Percentiles rank a stretch among this genome's conserved stretches.
These are phyloP conservation scores for Takashimella tepidaria DNA, from an alignment of 1,284 basidiomycete species.

Conservation along the genomic window DNA sequence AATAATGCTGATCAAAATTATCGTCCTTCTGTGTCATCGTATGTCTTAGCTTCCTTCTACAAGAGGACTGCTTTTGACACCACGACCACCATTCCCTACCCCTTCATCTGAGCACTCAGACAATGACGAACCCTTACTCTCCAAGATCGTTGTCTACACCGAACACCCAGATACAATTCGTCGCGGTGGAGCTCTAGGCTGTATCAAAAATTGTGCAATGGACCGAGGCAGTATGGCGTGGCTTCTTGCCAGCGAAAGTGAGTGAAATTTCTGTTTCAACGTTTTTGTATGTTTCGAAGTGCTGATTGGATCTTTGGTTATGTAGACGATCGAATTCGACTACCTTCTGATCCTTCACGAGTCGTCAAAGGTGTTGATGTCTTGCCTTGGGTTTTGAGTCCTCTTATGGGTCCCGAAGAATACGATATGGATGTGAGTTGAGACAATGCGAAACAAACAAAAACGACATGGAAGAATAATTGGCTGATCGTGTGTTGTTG, in stretches of 20 bases:
- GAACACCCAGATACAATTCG: slow-evolving; percentile 81
- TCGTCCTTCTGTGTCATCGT: no score
- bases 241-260: slow-evolving; percentile 43
- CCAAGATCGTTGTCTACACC: slow-evolving; percentile 76
- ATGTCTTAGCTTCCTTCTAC: slow-evolving; percentile 36
- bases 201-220: slow-evolving; percentile 60
- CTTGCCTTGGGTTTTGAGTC: slow-evolving; percentile 76
- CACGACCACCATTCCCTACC: slow-evolving; percentile 42
- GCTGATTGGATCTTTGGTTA: background rate
- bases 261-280: no score
- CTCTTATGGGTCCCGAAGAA: slow-evolving; percentile 91
- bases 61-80: slow-evolving; percentile 35
- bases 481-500: background rate
- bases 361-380: slow-evolving; percentile 73
- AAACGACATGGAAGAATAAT: background rate
- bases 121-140: slow-evolving; percentile 66
- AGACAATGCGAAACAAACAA: background rate
- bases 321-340: slow-evolving; percentile 41
- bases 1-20: no score
- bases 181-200: slow-evolving; percentile 75
- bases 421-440: slow-evolving; percentile 71
- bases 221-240: slow-evolving; percentile 43
- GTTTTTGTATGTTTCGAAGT: no score
- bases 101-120: slow-evolving; percentile 26
- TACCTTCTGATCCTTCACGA: slow-evolving; percentile 39